A percentile compares a stretch with the other conserved stretches of the same genome.
phyloP scores from a whole-genome alignment of 2,329 filamentous ascomycete genomes.

The Ophiocordyceps unilateralis region DNA sequence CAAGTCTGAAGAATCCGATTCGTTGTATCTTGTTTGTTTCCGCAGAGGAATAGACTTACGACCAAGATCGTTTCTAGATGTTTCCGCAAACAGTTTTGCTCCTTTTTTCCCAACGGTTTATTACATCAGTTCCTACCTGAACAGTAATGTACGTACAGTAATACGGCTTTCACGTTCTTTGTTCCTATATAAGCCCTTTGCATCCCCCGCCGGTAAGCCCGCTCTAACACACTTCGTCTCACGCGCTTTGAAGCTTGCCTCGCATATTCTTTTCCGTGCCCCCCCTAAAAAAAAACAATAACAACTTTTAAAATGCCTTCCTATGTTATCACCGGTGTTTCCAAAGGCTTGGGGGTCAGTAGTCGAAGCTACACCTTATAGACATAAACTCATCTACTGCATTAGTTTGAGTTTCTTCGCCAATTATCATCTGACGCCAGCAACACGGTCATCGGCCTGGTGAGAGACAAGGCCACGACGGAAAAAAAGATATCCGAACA shows the following conservation, averaged over 20 bases:
- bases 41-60: too few relatives aligned
- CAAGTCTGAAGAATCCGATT: too few relatives aligned
- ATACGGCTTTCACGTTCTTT: too few relatives aligned
- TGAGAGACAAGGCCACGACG: slow-evolving; percentile 25
- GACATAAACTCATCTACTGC: neutral
- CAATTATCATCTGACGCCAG: slow-evolving; percentile 23
- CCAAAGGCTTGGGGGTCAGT: neutral
- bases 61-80: too few relatives aligned
- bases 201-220: too few relatives aligned
- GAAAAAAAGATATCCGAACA: slow-evolving; percentile 25
- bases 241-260: neutral
- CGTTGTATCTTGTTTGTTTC: too few relatives aligned
- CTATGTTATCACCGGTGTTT: neutral
- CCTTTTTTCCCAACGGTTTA: too few relatives aligned
- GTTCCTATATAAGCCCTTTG: too few relatives aligned
- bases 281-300: too few relatives aligned
- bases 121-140: too few relatives aligned
- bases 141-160: too few relatives aligned
- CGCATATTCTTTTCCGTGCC: neutral
- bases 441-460: slow-evolving; percentile 29
- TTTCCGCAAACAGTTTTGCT: too few relatives aligned
- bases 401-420: slow-evolving; percentile 30
- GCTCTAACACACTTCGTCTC: neutral
- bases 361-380: neutral
- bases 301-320: neutral